Base-by-base conservation (phyloP, 2,329 filamentous ascomycete species). In the Penicillium sp. region DNA sequence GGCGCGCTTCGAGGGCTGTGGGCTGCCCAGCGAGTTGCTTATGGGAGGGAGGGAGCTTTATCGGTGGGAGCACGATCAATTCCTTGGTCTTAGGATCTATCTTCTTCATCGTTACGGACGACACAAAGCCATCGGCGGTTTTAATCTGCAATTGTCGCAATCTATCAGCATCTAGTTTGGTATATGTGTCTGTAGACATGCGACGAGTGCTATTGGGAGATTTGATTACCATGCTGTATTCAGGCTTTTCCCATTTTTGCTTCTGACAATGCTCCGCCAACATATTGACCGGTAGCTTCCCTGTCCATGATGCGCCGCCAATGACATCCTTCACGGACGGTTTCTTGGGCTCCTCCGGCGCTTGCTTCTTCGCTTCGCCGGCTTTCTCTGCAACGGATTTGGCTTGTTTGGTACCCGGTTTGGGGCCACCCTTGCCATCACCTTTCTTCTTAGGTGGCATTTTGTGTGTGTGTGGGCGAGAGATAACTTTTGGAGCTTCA, bases 211-310 rank as follows among this genome's bases (percentile, higher is more conserved):
- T n/a, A 28, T 17, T 13, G 24, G 28, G n/a, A 7, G 10, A 38
- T 24, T 32, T 37, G 29, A 43, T 40, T 72, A 85, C 82, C 74
- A 88, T 88, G 56, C 85, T 85, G 69, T 95, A 98, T 56, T 95
- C 90, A 2, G 91, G 91, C 66, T 84, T 91, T 57, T 88, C 87
- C 93, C 93, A 98, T 66, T 88, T 88, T 68, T 95, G 87, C 69
- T 91, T 94, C 72, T 95, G 89, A 62, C 90, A 96, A 71, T 95
- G 87, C 75, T 97, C 93, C 32, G 87, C 88, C 56, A 97, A 80
- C 61, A 97, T 78, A 65, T 95, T 96, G 56, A 96, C 87, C 1
- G 93, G 93, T 29, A 98, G 75, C 68, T 98, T 98, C 35, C 93
- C 93, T 0, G 93, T 98, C 93, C 93, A 98, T 59, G 89, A 96